Evolutionary conservation across 2,329 filamentous ascomycete genomes (phyloP).

Genomic region (Fusarium devonianum): DNA sequence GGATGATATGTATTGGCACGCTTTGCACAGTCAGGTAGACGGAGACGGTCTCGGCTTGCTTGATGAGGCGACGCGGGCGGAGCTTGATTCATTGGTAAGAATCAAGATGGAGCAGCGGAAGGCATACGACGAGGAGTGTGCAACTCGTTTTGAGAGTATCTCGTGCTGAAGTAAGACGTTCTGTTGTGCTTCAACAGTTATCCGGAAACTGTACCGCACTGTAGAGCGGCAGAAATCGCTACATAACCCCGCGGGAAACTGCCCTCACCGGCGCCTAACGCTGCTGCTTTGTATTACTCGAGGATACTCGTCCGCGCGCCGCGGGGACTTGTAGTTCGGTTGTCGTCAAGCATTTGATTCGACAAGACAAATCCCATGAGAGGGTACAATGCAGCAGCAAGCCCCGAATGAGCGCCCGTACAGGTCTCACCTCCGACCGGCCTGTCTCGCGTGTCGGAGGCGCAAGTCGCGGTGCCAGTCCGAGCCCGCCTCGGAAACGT

Average conservation of each 20-base stretch:
- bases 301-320: no score
- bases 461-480: conserved; percentile 69
- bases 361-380: not conserved
- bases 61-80: conserved; percentile 33
- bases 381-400: conserved; percentile 16
- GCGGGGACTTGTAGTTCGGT: no score
- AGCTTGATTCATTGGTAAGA: conserved; percentile 38
- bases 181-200: no score
- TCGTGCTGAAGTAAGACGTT: no score
- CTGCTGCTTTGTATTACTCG: no score
- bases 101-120: conserved; percentile 44
- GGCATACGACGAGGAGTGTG: conserved; percentile 42
- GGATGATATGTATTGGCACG: conserved; percentile 46
- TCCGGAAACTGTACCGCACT: no score
- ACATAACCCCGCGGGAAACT: no score
- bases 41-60: conserved; percentile 34
- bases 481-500: conserved; percentile 59
- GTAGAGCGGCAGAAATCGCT: no score
- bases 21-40: conserved; percentile 34
- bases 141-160: not conserved
- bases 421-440: conserved; percentile 66
- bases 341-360: no score
- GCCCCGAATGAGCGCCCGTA: conserved; percentile 55
- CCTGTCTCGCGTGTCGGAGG: conserved; percentile 65
- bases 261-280: no score